Conservation (phyloP, 164 flowering plant genomes). For the Tinospora cordifolia region DNA sequence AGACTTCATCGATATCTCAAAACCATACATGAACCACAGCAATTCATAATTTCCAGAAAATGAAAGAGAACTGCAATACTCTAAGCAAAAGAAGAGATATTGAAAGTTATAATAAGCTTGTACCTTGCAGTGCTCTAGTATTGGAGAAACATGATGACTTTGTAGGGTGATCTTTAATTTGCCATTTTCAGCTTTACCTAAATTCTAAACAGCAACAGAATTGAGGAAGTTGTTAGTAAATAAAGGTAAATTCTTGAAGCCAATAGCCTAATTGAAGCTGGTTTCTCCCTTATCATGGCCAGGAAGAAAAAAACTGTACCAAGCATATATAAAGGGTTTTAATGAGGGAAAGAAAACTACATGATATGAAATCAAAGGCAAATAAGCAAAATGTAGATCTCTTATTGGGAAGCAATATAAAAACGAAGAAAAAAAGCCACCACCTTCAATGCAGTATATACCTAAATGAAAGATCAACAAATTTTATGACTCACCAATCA, state of each 20-base stretch:
- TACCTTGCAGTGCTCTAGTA: constrained; percentile 86
- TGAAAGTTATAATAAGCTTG: not conserved
- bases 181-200: constrained; percentile 50
- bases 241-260: not conserved
- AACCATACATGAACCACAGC: too few relatives aligned
- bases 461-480: too few relatives aligned
- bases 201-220: constrained; percentile 36
- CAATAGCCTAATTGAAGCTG: not conserved
- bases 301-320: too few relatives aligned
- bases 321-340: too few relatives aligned
- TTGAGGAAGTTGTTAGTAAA: constrained; percentile 3
- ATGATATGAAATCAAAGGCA: too few relatives aligned
- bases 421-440: too few relatives aligned
- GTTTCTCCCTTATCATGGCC: not conserved
- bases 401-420: too few relatives aligned
- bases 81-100: not conserved
- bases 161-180: constrained; percentile 54
- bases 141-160: constrained; percentile 57
- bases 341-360: too few relatives aligned
- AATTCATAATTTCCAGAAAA: not conserved
- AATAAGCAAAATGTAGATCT: too few relatives aligned
- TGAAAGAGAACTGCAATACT: not conserved
- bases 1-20: not conserved
- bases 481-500: too few relatives aligned
- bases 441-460: too few relatives aligned